Evolutionary conservation across 2,329 filamentous ascomycete genomes (phyloP).

Genomic region (Trichoderma sp.): DNA sequence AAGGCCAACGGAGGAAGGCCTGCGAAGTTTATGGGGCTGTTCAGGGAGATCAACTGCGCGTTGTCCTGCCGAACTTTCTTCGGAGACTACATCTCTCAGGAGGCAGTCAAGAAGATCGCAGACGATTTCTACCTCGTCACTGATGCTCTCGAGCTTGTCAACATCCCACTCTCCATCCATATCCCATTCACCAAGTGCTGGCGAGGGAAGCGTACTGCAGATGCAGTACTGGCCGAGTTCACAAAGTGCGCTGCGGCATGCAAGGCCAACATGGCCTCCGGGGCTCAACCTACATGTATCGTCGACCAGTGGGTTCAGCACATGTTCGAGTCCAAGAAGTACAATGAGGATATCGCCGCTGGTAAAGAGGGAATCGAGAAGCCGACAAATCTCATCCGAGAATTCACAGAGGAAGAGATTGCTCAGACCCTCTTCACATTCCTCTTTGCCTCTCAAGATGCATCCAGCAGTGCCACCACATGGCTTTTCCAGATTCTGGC

Average conservation of each 20-base stretch:
- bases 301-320: constrained; percentile 10
- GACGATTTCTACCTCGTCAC: constrained; percentile 12
- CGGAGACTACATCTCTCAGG: constrained; percentile 10
- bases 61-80: constrained; percentile 13
- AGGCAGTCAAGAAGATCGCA: constrained; percentile 6
- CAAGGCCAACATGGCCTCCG: constrained; percentile 9
- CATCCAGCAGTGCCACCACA: constrained; percentile 6
- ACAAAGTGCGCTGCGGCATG: constrained; percentile 6
- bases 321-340: neutral
- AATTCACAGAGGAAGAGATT: constrained; percentile 7
- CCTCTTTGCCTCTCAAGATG: constrained; percentile 13
- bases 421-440: constrained; percentile 9
- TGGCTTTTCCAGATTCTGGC: constrained; percentile 13
- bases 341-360: neutral
- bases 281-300: constrained; percentile 1
- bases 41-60: constrained; percentile 12
- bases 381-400: constrained; percentile 10
- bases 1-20: constrained; percentile 1
- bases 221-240: neutral
- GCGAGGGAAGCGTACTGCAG: constrained; percentile 1
- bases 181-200: constrained; percentile 9
- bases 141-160: constrained; percentile 6
- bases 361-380: neutral
- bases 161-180: constrained; percentile 1
- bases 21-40: neutral